Base-by-base conservation (phyloP, 179 eudicot genomes). In the Dionaea muscipula region DNA sequence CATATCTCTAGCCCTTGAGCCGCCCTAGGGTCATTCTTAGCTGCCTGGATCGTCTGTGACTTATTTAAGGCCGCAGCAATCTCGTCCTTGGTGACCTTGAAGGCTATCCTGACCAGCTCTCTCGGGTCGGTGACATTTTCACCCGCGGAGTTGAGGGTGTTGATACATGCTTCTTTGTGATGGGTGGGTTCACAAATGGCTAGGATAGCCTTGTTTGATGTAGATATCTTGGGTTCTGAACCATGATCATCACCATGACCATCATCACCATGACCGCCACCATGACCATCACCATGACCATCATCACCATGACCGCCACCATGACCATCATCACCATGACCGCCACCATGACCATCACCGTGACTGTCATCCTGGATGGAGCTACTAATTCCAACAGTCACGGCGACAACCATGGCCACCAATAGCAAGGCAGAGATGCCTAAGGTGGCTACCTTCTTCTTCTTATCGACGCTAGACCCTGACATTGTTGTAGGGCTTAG, bases 81-180 rank as follows among this genome's bases (percentile, higher is more conserved):
- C 39, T 72, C 59, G 0, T 78, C 60, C 18, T 70, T 72, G 0
- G 96, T 66, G 9, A 73, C 66, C 43, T 69, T 63, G 35, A 87
- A 87, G 0, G 86, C 81, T 0, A 69, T 36, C 61, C 72, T 59
- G 0, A 87, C 62, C 5, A 87, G 72, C 18, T 80, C 76, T 49
- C 68, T 75, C 0, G 90, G 94, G 61, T 82, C 79, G 2, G 55
- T 65, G 2, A 80, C 8, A n/a, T 57, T 46, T 19, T 38, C 52
- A 12, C 39, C 51, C 1, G 61, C 61, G 5, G 19, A 46, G 14
- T 16, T 12, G 13, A 46, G 27, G 28, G 37, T 44, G 1, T 13
- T 22, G 0, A 27, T 17, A 12, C 61, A 57, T 11, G 43, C 19
- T 18, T 57, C 52, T 25, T 7, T 28, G 41, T 44, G 31, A n/a